Conservation (phyloP, 2,329 filamentous ascomycete genomes). For the Apiospora phragmitis region DNA sequence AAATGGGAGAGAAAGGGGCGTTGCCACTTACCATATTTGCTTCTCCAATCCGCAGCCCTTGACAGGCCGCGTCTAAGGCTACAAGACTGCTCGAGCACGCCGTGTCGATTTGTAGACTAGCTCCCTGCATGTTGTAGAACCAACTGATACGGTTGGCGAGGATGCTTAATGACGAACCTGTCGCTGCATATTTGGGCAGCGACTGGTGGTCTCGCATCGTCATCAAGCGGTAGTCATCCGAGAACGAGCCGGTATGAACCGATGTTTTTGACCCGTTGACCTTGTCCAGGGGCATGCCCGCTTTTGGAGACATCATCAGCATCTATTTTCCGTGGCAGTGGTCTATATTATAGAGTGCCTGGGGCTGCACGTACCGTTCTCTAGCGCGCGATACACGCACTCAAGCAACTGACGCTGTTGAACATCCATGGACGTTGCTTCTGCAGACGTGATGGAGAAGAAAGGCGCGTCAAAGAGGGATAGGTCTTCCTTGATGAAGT, state of each 20-base stretch:
- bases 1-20: too few relatives aligned
- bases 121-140: constrained; percentile 39
- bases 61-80: constrained; percentile 32
- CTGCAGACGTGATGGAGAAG: constrained; percentile 11
- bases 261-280: constrained; percentile 13
- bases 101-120: constrained; percentile 45
- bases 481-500: constrained; percentile 8
- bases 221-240: constrained; percentile 8
- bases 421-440: constrained; percentile 45
- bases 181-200: constrained; percentile 16
- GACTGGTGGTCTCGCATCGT: constrained; percentile 13
- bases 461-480: constrained; percentile 18
- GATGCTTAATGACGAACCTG: constrained; percentile 33
- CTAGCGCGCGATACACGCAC: constrained; percentile 9
- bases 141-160: constrained; percentile 27
- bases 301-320: neutral
- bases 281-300: constrained; percentile 16
- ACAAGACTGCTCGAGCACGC: constrained; percentile 44
- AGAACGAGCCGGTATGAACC: constrained; percentile 11
- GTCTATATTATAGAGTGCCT: too few relatives aligned
- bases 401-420: constrained; percentile 49
- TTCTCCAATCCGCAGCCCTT: too few relatives aligned
- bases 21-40: too few relatives aligned
- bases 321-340: too few relatives aligned
- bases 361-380: too few relatives aligned